Evolutionary conservation across 75 land plant genomes (phyloP).

Genomic region (Chamaecyparis obtusa): DNA sequence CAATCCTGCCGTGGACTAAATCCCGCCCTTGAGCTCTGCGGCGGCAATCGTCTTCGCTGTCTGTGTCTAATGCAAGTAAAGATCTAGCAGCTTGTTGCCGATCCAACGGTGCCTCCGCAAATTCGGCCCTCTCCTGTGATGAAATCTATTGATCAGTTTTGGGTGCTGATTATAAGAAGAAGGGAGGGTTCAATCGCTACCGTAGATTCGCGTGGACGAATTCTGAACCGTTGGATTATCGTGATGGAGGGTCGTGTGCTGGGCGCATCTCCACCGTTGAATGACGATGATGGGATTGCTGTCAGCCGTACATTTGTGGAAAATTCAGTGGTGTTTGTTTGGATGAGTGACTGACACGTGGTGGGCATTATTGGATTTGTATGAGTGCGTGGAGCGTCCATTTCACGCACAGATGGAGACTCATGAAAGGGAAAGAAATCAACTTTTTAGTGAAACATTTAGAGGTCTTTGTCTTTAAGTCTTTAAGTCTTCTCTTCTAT

Average conservation of each 20-base stretch:
- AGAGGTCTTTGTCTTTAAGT: too few species aligned
- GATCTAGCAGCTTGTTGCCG: not conserved
- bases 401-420: not conserved
- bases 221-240: not conserved
- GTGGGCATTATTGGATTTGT: not conserved
- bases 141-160: not conserved
- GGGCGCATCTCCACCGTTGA: constrained; percentile 1
- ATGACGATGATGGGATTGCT: not conserved
- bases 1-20: not conserved
- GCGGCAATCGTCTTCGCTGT: not conserved
- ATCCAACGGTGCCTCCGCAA: not conserved
- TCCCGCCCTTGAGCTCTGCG: not conserved
- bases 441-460: too few species aligned
- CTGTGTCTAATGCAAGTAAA: not conserved
- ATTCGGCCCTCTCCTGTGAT: not conserved
- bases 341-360: constrained; percentile 5
- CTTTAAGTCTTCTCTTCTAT: too few species aligned
- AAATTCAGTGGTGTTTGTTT: not conserved
- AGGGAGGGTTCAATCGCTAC: not conserved
- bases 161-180: not conserved
- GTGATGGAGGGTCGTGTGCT: not conserved
- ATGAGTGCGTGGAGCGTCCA: not conserved
- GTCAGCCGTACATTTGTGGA: not conserved
- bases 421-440: not conserved
- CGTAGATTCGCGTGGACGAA: not conserved